Conservation (phyloP, 768 basidiomycete species). For the Tylopilus vinaceipallidus region DNA sequence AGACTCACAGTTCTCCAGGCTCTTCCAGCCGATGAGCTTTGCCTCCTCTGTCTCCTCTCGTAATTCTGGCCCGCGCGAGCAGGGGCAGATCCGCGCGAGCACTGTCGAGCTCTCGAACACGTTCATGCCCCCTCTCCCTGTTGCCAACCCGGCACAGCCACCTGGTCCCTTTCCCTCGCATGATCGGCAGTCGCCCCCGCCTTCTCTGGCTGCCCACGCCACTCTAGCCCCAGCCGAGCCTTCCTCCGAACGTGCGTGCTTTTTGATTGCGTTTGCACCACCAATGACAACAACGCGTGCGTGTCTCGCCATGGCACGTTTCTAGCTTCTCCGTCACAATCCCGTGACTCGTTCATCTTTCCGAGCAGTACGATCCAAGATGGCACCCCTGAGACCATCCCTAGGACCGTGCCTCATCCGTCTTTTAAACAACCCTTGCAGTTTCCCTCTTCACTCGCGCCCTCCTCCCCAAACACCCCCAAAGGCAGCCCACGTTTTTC, state of each 20-base stretch:
- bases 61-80: conserved; percentile 44
- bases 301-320: conserved; percentile 21
- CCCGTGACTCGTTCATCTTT: conserved; percentile 41
- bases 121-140: conserved; percentile 25
- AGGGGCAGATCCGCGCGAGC: conserved; percentile 59
- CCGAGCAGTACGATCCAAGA: conserved; percentile 27
- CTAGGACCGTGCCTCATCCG: conserved; percentile 6
- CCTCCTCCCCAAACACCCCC: conserved; percentile 19
- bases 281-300: conserved; percentile 10
- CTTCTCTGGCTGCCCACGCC: conserved; percentile 15
- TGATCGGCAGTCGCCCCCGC: neutral
- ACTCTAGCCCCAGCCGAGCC: conserved; percentile 15
- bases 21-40: conserved; percentile 57
- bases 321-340: conserved; percentile 22
- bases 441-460: conserved; percentile 25
- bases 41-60: conserved; percentile 28
- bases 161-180: neutral
- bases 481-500: conserved; percentile 27
- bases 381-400: conserved; percentile 25
- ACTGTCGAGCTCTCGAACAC: conserved; percentile 66
- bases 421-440: conserved; percentile 17
- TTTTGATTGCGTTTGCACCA: conserved; percentile 3
- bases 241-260: conserved; percentile 27
- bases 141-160: neutral
- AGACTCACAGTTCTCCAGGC: conserved; percentile 33